Base-by-base conservation (phyloP, 768 basidiomycete genomes). In the Podaxis pistillaris region DNA sequence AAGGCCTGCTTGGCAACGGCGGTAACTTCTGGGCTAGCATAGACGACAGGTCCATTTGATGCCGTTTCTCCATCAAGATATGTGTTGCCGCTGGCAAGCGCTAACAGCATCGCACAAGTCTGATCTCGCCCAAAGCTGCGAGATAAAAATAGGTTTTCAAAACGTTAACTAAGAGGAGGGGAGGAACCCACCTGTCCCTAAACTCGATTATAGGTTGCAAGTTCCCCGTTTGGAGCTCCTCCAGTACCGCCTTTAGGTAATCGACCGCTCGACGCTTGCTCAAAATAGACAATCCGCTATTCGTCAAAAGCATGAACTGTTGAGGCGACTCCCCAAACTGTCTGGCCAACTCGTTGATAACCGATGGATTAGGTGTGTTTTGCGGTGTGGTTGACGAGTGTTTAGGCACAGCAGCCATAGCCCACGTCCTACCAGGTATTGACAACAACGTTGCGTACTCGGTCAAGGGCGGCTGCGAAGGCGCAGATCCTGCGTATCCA, bases 71-170 rank as follows among this genome's bases (percentile, higher is more conserved):
- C 73, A 62, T 90, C 87, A 59, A 94, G 74, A 74, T 89, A 94
- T 0, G 88, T 88, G 72, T 94, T 95, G 38, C 90, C 91, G 63
- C 90, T 84, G 0, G 94, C 92, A 60, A 98, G 82, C 11, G 88
- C 90, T 13, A 96, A 82, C 17, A 94, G 84, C 91, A 97, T 96
- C 4, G 93, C 89, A 68, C 94, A 96, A 2, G 93, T 90, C 69
- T 96, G 92, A 71, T 95, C 92, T 58, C 93, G 85, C 51, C 95
- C 94, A 72, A 91, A 97, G 70, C 95, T 96, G 67, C 17, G 63
- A 22, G 46, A 62, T 26, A 26, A 41, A 62, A 49, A 52, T 63
- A 30, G 52, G 47, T 63, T 64, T 66, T 63, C 44, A 19, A 63
- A 28, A 28, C 22, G 41, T 57, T 38, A 28, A 4, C n/a, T 9